Conservation (phyloP, 805 yeast genomes). For the Wickerhamomyces rabaulensis region DNA sequence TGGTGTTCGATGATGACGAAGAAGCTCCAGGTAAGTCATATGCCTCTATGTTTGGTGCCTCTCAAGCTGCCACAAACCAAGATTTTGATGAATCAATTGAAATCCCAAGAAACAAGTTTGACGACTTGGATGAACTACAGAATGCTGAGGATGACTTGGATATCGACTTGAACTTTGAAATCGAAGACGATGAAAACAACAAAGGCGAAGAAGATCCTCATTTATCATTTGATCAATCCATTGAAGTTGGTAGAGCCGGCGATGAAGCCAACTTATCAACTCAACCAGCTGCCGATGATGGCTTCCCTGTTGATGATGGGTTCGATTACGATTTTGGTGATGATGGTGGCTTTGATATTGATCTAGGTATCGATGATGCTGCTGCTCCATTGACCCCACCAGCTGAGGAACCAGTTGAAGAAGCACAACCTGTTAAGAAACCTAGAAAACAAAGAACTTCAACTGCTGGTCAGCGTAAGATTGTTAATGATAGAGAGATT, state of each 20-base stretch:
- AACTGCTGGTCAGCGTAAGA: constrained; percentile 15
- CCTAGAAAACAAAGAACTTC: constrained; percentile 8
- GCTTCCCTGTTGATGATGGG: constrained; percentile 1
- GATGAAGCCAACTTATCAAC: constrained; percentile 17
- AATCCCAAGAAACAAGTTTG: constrained; percentile 47
- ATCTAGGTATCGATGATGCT: constrained; percentile 6
- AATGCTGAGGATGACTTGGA: constrained; percentile 41
- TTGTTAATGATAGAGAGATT: constrained; percentile 20
- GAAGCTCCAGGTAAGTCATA: constrained; percentile 12
- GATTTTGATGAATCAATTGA: constrained; percentile 59
- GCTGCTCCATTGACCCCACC: constrained; percentile 11
- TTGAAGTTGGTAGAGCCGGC: constrained; percentile 49
- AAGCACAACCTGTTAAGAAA: constrained; percentile 6
- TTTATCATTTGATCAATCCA: constrained; percentile 31
- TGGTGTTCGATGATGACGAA: constrained; percentile 27
- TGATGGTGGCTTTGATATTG: constrained; percentile 6
- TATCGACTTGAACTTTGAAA: constrained; percentile 45
- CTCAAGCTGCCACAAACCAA: constrained; percentile 13
- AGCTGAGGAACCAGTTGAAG: constrained; percentile 17
- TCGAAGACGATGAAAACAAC: constrained; percentile 24
- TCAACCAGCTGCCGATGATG: constrained; percentile 3
- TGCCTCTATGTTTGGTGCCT: constrained; percentile 13
- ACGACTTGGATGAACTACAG: constrained; percentile 25
- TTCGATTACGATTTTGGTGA: constrained; percentile 5
- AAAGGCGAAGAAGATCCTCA: constrained; percentile 21